Evolutionary conservation across 257 asterid genomes (phyloP).

Genomic region (Solanum stenotomum): DNA sequence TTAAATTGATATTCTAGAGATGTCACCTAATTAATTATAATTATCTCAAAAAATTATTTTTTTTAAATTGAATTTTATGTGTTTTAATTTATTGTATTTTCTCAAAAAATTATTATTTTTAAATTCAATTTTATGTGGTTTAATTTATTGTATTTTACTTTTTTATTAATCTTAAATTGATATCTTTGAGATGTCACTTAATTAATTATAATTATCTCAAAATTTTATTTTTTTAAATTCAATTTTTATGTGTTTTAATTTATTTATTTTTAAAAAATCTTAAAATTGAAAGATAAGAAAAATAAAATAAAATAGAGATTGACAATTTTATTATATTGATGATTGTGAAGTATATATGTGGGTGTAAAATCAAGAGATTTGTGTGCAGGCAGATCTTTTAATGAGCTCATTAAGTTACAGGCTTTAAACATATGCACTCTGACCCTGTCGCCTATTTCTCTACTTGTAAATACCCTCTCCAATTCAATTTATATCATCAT

Average conservation of each 20-base stretch:
- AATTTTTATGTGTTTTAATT: neutral
- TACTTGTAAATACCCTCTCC: neutral
- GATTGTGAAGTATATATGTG: neutral
- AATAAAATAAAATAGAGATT: neutral
- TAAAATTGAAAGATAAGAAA: neutral
- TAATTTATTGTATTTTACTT: neutral
- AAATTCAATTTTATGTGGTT: neutral
- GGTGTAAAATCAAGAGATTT: constrained; percentile 2
- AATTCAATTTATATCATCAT: neutral
- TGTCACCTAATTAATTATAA: neutral
- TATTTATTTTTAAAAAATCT: neutral
- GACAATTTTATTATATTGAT: neutral
- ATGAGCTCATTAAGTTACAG: neutral
- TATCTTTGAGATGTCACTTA: neutral
- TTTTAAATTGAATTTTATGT: no score
- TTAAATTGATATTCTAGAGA: neutral
- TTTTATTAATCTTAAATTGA: no score
- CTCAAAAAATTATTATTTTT: no score
- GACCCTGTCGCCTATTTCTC: neutral
- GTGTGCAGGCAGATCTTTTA: constrained; percentile 10
- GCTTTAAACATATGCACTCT: neutral
- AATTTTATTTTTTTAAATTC: no score
- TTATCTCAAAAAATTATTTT: no score
- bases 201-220: no score
- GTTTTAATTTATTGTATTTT: no score